These are phyloP conservation scores for Bromus sterilis DNA, from an alignment of 176 grass and related monocot genomes.

Conservation along the genomic window DNA sequence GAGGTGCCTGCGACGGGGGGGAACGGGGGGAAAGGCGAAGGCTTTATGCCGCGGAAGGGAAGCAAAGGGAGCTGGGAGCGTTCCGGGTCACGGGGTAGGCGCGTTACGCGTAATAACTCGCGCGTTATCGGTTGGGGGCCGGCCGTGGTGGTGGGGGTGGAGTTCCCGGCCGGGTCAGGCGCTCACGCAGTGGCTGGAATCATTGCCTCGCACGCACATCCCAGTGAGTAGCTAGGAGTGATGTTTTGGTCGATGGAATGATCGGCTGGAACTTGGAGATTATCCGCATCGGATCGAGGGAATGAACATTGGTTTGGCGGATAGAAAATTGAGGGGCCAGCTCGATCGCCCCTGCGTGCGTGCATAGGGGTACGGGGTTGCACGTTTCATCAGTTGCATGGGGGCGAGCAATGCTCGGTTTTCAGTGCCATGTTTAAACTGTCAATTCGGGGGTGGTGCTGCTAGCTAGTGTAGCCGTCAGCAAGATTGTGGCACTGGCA, in stretches of 20 bases:
- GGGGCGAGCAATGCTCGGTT: not conserved
- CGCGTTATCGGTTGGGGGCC: conserved; percentile 22
- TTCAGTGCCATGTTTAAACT: not conserved
- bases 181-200: conserved; percentile 4
- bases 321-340: not conserved
- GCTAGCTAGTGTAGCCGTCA: not conserved
- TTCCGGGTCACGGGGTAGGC: conserved; percentile 27
- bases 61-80: conserved; percentile 5
- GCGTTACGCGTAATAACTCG: conserved; percentile 38
- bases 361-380: not conserved
- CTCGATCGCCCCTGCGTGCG: not conserved
- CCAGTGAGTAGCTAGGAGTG: not conserved
- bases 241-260: not conserved
- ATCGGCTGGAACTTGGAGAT: not conserved
- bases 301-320: not conserved
- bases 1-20: not conserved
- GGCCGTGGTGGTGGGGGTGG: not conserved
- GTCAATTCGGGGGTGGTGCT: not conserved
- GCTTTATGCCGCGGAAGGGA: conserved; percentile 23
- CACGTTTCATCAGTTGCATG: not conserved
- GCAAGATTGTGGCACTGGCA: not conserved
- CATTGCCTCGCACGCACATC: conserved; percentile 1
- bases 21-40: not conserved
- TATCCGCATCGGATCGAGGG: conserved; percentile 35
- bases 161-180: not conserved